Evolutionary conservation across 2,329 filamentous ascomycete genomes (phyloP).

Genomic region (Exserohilum turcica): DNA sequence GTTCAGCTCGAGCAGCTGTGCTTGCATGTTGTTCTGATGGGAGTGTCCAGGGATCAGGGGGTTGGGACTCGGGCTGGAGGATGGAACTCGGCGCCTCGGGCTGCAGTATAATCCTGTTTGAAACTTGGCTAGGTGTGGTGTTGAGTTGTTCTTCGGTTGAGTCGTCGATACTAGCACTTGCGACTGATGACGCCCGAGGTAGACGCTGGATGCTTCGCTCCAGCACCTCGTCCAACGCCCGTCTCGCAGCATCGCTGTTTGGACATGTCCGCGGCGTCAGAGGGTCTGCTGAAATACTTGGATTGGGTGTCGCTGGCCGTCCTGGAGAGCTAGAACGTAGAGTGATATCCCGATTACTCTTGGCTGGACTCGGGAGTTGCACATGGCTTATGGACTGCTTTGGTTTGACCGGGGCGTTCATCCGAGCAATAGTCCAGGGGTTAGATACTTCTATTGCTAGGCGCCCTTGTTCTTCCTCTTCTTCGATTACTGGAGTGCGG

Average conservation of each 20-base stretch:
- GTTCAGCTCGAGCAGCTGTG: too few species aligned
- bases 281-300: slow-evolving; percentile 4
- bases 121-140: not conserved
- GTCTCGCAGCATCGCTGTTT: slow-evolving; percentile 1
- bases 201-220: slow-evolving; percentile 16
- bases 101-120: not conserved
- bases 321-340: slow-evolving; percentile 15
- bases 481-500: slow-evolving; percentile 19
- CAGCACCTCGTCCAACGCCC: slow-evolving; percentile 9
- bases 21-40: not conserved
- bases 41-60: not conserved
- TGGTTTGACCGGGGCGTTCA: slow-evolving; percentile 46
- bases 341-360: slow-evolving; percentile 12
- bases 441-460: slow-evolving; percentile 49
- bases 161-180: too few species aligned
- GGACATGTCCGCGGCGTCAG: slow-evolving; percentile 27
- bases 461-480: slow-evolving; percentile 38
- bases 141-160: not conserved
- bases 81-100: not conserved
- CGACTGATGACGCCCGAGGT: not conserved
- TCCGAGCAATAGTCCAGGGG: slow-evolving; percentile 57
- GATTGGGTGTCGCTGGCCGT: slow-evolving; percentile 1
- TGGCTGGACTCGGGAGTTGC: slow-evolving; percentile 36
- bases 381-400: slow-evolving; percentile 14
- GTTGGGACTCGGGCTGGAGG: not conserved